phyloP scores from a whole-genome alignment of 2,329 filamentous ascomycete species.

The Alternaria burnsii region DNA sequence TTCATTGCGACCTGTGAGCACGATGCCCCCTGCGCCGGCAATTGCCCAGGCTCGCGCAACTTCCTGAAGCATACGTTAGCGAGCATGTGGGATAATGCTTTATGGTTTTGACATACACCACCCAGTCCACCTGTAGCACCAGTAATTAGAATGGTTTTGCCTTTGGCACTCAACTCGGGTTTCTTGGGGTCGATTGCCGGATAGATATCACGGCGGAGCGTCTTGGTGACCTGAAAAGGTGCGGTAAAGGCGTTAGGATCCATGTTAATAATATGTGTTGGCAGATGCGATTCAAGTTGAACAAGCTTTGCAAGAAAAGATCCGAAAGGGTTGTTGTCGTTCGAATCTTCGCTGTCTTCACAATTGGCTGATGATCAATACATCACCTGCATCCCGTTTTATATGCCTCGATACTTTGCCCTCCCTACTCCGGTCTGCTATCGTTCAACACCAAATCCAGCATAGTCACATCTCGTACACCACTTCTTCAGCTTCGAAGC shows the following conservation, averaged over 20 bases:
- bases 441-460: neutral
- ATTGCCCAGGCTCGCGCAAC: constrained; percentile 35
- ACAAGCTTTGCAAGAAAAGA: neutral
- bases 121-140: constrained; percentile 31
- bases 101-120: neutral
- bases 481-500: neutral
- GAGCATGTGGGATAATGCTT: neutral
- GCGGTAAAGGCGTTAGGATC: constrained; percentile 19
- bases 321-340: neutral
- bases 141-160: constrained; percentile 33
- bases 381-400: too few relatives aligned
- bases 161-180: constrained; percentile 20
- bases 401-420: neutral
- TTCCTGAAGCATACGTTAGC: constrained; percentile 4
- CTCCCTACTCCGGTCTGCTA: neutral
- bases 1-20: constrained; percentile 33
- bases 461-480: neutral
- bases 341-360: neutral
- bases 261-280: neutral
- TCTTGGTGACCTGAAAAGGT: constrained; percentile 29
- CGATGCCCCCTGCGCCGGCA: constrained; percentile 35
- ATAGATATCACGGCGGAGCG: constrained; percentile 28
- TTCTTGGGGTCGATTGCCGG: constrained; percentile 25
- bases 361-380: too few relatives aligned
- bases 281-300: neutral